Conservation (phyloP, 139 green algal genomes). For the Chlorella sp. region DNA sequence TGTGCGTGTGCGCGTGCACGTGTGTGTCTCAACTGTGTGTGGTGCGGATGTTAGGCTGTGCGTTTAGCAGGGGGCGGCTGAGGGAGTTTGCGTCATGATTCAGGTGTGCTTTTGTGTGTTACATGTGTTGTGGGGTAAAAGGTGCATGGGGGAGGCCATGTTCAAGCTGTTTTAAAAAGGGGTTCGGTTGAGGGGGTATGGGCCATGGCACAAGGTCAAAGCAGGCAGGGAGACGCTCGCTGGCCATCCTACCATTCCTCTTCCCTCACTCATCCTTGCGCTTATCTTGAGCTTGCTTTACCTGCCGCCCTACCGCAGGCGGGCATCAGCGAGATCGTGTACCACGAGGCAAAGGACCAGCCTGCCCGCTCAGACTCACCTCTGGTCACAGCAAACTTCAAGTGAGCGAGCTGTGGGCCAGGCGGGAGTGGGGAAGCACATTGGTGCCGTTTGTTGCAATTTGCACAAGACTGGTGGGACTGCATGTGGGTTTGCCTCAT, state of each 20-base stretch:
- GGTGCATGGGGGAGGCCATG: no score
- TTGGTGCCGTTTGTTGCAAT: not conserved
- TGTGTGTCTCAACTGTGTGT: no score
- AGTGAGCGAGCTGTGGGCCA: not conserved
- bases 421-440: not conserved
- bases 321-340: slow-evolving; percentile 92
- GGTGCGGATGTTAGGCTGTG: not conserved
- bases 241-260: not conserved
- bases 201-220: no score
- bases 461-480: not conserved
- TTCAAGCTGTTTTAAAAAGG: no score
- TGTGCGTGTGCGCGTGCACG: not conserved
- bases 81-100: no score
- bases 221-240: not conserved
- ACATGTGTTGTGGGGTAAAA: no score
- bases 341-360: slow-evolving; percentile 75
- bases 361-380: not conserved
- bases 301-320: slow-evolving; percentile 94
- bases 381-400: slow-evolving; percentile 14
- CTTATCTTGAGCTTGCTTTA: not conserved
- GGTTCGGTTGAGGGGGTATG: no score
- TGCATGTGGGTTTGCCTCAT: not conserved
- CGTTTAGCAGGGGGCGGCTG: no score
- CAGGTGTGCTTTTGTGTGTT: no score
- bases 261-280: not conserved